Percentiles rank a stretch among this genome's conserved stretches.
These are phyloP conservation scores for Puccinellia tenuiflora DNA, from an alignment of 176 grass and related monocot species.

Conservation along the genomic window DNA sequence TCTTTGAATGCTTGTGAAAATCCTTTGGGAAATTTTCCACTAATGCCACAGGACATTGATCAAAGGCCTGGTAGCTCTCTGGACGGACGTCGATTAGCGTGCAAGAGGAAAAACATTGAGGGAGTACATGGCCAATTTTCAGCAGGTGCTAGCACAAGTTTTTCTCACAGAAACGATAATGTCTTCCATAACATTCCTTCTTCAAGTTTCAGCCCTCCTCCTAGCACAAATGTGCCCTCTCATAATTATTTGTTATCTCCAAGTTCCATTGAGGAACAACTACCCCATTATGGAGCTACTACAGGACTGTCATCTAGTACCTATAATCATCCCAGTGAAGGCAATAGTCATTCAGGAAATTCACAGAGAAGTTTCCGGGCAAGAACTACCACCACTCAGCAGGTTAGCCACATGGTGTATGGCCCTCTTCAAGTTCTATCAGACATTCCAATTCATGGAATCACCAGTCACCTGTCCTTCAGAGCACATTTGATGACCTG, in stretches of 20 bases:
- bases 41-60: slow-evolving; percentile 42
- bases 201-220: slow-evolving; percentile 35
- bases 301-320: slow-evolving; percentile 22
- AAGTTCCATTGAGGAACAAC: slow-evolving; percentile 45
- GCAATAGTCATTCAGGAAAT: slow-evolving; percentile 22
- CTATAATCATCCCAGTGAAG: slow-evolving; percentile 36
- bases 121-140: slow-evolving; percentile 53
- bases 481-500: slow-evolving; percentile 43
- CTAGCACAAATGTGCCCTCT: slow-evolving; percentile 30
- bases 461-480: slow-evolving; percentile 32
- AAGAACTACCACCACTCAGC: slow-evolving; percentile 41
- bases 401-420: slow-evolving; percentile 30
- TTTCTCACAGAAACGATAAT: slow-evolving; percentile 37
- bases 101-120: slow-evolving; percentile 82
- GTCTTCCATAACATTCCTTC: slow-evolving; percentile 40
- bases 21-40: slow-evolving; percentile 36
- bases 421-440: slow-evolving; percentile 39
- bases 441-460: slow-evolving; percentile 36
- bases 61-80: slow-evolving; percentile 49
- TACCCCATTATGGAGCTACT: slow-evolving; percentile 20
- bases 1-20: slow-evolving; percentile 30
- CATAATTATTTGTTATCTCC: slow-evolving; percentile 27
- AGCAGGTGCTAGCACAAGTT: slow-evolving; percentile 39
- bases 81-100: slow-evolving; percentile 51
- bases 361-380: slow-evolving; percentile 53